These are phyloP conservation scores for Hypoxylon intermedium DNA, from an alignment of 495 filamentous ascomycete genomes.

Conservation along the genomic window DNA sequence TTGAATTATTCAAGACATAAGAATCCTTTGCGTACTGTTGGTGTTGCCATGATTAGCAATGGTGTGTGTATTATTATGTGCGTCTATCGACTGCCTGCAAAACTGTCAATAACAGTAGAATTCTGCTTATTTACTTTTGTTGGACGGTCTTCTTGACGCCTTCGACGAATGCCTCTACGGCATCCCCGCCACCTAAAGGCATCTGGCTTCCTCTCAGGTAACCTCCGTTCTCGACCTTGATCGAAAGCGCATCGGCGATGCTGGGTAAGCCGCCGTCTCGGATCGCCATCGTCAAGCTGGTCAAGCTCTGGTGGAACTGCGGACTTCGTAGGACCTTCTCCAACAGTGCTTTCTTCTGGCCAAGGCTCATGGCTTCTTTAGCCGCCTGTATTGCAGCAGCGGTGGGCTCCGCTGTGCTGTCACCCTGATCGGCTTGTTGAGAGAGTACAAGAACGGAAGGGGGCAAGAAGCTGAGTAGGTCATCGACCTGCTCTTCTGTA, in stretches of 20 bases:
- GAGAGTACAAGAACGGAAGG: conserved; percentile 69
- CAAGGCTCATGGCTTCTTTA: conserved; percentile 72
- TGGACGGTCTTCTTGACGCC: conserved; percentile 82
- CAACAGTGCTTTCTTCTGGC: conserved; percentile 82
- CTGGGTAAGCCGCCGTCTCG: conserved; percentile 91
- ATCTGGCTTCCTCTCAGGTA: conserved; percentile 75
- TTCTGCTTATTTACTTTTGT: conserved; percentile 47
- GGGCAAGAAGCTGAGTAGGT: conserved; percentile 78
- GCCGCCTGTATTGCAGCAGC: conserved; percentile 72
- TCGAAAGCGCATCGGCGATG: conserved; percentile 82
- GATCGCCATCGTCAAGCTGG: conserved; percentile 83
- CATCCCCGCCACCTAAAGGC: conserved; percentile 86
- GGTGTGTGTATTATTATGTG: not conserved
- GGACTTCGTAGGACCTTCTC: conserved; percentile 86
- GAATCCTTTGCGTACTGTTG: not conserved
- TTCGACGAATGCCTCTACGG: conserved; percentile 87
- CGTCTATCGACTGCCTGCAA: not conserved
- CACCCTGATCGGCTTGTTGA: conserved; percentile 64
- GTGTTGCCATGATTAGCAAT: not conserved
- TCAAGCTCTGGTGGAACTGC: conserved; percentile 86
- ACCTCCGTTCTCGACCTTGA: conserved; percentile 82
- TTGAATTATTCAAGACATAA: no score
- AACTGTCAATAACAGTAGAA: not conserved
- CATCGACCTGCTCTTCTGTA: conserved; percentile 68
- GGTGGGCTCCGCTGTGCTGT: conserved; percentile 63